A percentile compares a stretch with the other conserved stretches of the same genome.
phyloP scores from a whole-genome alignment of 495 filamentous ascomycete genomes.

The Elaphomyces granulatus region DNA sequence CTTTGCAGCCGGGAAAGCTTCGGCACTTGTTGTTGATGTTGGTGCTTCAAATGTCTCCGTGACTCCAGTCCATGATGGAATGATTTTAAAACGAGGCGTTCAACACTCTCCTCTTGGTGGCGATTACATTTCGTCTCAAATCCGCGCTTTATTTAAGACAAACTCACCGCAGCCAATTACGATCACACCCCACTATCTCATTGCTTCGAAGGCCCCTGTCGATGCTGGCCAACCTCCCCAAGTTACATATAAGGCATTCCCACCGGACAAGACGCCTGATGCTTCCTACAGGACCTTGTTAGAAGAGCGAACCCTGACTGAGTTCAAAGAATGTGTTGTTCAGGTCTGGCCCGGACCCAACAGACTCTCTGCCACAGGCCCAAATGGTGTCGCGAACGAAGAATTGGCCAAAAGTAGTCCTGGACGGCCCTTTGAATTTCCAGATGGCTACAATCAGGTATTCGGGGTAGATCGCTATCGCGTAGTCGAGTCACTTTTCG shows the following conservation, averaged over 20 bases:
- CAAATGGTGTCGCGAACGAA: conserved; percentile 46
- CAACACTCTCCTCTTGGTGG: conserved; percentile 74
- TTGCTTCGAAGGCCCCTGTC: conserved; percentile 72
- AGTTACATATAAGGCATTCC: conserved; percentile 52
- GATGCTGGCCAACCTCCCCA: conserved; percentile 74
- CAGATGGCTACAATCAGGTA: conserved; percentile 86
- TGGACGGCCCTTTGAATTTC: conserved; percentile 87
- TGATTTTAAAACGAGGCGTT: conserved; percentile 81
- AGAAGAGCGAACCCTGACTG: conserved; percentile 83
- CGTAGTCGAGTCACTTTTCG: conserved; percentile 77
- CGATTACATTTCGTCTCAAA: conserved; percentile 75
- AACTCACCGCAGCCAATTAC: conserved; percentile 63
- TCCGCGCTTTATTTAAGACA: conserved; percentile 60
- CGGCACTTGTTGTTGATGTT: conserved; percentile 80
- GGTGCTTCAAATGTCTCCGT: conserved; percentile 84
- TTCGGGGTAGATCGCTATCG: conserved; percentile 77
- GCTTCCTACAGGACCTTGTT: conserved; percentile 63
- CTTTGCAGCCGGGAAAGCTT: conserved; percentile 84
- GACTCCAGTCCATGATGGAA: conserved; percentile 84
- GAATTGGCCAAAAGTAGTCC: conserved; percentile 50
- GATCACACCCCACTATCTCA: conserved; percentile 72
- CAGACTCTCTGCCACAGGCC: conserved; percentile 42
- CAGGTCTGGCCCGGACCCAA: conserved; percentile 83
- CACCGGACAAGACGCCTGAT: conserved; percentile 43
- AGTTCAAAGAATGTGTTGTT: conserved; percentile 96